Percentiles rank a stretch among this genome's conserved stretches.
Evolutionary conservation across 2,329 filamentous ascomycete genomes (phyloP).

Genomic region (Lachnellula occidentalis): DNA sequence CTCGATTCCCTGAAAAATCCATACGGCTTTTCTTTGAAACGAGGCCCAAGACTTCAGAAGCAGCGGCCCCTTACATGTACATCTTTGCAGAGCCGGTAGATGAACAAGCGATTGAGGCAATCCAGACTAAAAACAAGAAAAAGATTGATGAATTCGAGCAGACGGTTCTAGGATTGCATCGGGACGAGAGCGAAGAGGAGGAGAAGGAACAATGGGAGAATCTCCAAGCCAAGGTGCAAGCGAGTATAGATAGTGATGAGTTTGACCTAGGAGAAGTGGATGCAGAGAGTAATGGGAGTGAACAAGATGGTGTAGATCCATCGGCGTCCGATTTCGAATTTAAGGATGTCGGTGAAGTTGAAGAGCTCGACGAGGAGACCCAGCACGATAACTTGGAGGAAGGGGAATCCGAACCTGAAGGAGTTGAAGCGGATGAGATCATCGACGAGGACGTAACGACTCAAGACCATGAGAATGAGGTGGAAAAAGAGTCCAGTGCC

Average conservation of each 20-base stretch:
- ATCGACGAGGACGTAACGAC: not conserved
- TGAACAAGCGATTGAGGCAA: constrained; percentile 61
- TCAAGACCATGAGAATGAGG: constrained; percentile 11
- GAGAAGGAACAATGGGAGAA: constrained; percentile 28
- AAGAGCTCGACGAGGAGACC: constrained; percentile 8
- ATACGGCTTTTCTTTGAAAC: constrained; percentile 81
- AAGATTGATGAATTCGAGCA: constrained; percentile 65
- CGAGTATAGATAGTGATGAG: constrained; percentile 28
- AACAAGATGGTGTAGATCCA: constrained; percentile 11
- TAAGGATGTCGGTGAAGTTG: not conserved
- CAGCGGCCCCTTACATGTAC: constrained; percentile 63
- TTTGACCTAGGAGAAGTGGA: constrained; percentile 9
- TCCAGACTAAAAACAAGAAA: constrained; percentile 64
- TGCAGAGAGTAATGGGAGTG: not conserved
- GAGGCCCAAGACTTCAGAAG: constrained; percentile 43
- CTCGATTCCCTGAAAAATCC: constrained; percentile 68
- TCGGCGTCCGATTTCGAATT: constrained; percentile 3
- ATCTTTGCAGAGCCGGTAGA: constrained; percentile 84
- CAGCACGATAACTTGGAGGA: constrained; percentile 7
- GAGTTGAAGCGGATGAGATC: constrained; percentile 5
- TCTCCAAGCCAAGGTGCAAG: constrained; percentile 30
- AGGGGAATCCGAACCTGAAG: constrained; percentile 4
- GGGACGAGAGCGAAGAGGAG: constrained; percentile 27
- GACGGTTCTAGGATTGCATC: constrained; percentile 48
- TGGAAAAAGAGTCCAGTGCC: not conserved